These are phyloP conservation scores for Fusarium chuoi DNA, from an alignment of 2,329 filamentous ascomycete genomes.

Conservation along the genomic window DNA sequence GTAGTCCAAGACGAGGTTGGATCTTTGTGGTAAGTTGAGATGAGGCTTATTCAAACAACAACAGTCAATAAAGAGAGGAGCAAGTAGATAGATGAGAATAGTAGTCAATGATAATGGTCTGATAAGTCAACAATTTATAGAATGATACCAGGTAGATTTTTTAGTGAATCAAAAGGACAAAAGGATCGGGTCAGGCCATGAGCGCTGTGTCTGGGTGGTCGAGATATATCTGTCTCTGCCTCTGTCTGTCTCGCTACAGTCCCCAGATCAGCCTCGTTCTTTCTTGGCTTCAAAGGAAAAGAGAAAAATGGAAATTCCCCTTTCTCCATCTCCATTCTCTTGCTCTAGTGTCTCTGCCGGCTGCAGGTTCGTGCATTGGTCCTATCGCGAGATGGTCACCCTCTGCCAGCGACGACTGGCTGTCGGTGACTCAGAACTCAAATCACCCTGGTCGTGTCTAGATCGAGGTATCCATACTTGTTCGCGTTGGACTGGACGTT, in stretches of 20 bases:
- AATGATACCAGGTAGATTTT: not conserved
- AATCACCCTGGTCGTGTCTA: constrained; percentile 26
- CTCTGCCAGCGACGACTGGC: constrained; percentile 38
- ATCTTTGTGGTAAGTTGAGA: constrained; percentile 8
- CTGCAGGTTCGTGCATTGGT: constrained; percentile 36
- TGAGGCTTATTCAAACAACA: not conserved
- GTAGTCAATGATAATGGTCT: constrained; percentile 1
- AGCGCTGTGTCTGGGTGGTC: constrained; percentile 29
- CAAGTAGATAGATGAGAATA: not conserved
- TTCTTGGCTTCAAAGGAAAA: constrained; percentile 3
- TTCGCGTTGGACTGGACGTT: constrained; percentile 24
- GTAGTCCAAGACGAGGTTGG: not conserved
- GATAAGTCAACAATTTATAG: constrained; percentile 6
- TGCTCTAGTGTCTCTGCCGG: constrained; percentile 12
- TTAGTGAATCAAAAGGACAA: constrained; percentile 24
- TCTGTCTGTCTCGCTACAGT: constrained; percentile 34
- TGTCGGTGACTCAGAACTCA: constrained; percentile 41
- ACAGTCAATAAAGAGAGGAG: constrained; percentile 22
- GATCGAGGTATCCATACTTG: constrained; percentile 2
- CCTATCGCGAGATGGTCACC: constrained; percentile 39
- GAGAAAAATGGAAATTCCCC: constrained; percentile 11
- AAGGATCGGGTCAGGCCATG: constrained; percentile 16
- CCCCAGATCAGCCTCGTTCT: constrained; percentile 30
- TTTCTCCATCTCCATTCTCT: constrained; percentile 2
- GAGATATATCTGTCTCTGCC: constrained; percentile 46